These are phyloP conservation scores for Solioccasus polychromus DNA, from an alignment of 768 basidiomycete species.

Conservation along the genomic window DNA sequence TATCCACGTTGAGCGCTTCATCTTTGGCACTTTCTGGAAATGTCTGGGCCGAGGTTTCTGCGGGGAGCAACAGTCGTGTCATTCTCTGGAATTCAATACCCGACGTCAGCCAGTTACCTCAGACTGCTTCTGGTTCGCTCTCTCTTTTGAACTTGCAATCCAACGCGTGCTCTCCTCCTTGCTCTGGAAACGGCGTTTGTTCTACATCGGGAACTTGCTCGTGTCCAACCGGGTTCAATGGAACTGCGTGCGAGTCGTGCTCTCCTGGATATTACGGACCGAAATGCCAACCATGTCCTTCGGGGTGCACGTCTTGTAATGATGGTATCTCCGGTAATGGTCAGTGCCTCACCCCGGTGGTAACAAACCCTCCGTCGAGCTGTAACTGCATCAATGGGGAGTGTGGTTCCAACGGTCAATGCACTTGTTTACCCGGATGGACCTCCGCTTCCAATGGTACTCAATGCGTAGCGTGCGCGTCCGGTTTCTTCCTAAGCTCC, in stretches of 20 bases:
- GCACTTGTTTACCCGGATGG: slow-evolving; percentile 78
- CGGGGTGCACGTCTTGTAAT: slow-evolving; percentile 68
- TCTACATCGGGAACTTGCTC: slow-evolving; percentile 65
- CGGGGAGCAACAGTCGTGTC: slow-evolving; percentile 54
- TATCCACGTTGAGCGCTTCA: slow-evolving; percentile 47
- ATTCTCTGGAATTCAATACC: slow-evolving; percentile 80
- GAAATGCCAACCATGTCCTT: slow-evolving; percentile 65
- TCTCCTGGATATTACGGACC: slow-evolving; percentile 73
- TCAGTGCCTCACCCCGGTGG: slow-evolving; percentile 53
- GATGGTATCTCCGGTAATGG: slow-evolving; percentile 80
- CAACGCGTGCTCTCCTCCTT: slow-evolving; percentile 69
- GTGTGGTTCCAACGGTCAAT: slow-evolving; percentile 67
- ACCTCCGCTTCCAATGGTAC: slow-evolving; percentile 67
- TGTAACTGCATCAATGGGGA: slow-evolving; percentile 85
- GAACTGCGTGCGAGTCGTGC: slow-evolving; percentile 78
- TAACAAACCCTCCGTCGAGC: slow-evolving; percentile 52
- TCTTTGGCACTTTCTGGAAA: slow-evolving; percentile 70
- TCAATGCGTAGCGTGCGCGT: slow-evolving; percentile 68
- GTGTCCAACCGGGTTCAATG: slow-evolving; percentile 74
- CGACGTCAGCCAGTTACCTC: slow-evolving; percentile 67
- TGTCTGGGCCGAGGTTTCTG: slow-evolving; percentile 63
- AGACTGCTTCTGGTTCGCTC: slow-evolving; percentile 45
- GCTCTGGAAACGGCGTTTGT: slow-evolving; percentile 72
- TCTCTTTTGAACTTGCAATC: slow-evolving; percentile 71
- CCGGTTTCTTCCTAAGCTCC: slow-evolving; percentile 71